Evolutionary conservation across 2,329 filamentous ascomycete genomes (phyloP).

Genomic region (Aspergillus viridinutans): DNA sequence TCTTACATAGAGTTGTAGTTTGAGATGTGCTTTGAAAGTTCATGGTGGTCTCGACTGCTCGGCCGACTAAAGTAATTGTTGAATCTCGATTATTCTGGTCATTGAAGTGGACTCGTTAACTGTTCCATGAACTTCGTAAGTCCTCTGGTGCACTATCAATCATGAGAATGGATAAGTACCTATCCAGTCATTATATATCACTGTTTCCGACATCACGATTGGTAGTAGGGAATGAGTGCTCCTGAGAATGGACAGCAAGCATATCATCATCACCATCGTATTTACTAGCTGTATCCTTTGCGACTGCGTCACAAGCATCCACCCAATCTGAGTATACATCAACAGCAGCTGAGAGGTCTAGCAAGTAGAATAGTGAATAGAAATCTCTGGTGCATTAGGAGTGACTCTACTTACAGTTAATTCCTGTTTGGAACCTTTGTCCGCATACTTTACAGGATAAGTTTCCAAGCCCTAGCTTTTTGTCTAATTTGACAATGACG

Average conservation of each 20-base stretch:
- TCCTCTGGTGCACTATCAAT: conserved; percentile 19
- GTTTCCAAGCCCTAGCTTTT: conserved; percentile 81
- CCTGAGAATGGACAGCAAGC: conserved; percentile 14
- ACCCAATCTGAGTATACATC: conserved; percentile 99
- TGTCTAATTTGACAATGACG: conserved; percentile 85
- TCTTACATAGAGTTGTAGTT: not conserved
- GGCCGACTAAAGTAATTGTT: not conserved
- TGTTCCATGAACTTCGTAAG: not conserved
- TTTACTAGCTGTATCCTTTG: conserved; percentile 53
- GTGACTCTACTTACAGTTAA: conserved; percentile 67
- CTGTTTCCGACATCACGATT: conserved; percentile 16
- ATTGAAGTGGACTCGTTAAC: not conserved
- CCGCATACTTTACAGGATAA: conserved; percentile 90
- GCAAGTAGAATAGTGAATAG: not conserved
- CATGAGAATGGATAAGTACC: conserved; percentile 22
- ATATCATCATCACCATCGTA: conserved; percentile 23
- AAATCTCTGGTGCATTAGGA: not conserved
- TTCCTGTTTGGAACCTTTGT: conserved; percentile 85
- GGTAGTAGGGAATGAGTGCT: conserved; percentile 13
- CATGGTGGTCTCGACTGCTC: not conserved
- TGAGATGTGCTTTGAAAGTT: not conserved
- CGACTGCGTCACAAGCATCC: conserved; percentile 78
- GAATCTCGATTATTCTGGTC: not conserved
- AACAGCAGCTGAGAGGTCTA: conserved; percentile 83
- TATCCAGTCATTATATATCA: conserved; percentile 8